Percentiles rank a stretch among this genome's conserved stretches.
phyloP scores from a whole-genome alignment of 306 rosid genomes.

The Acacia confusa region DNA sequence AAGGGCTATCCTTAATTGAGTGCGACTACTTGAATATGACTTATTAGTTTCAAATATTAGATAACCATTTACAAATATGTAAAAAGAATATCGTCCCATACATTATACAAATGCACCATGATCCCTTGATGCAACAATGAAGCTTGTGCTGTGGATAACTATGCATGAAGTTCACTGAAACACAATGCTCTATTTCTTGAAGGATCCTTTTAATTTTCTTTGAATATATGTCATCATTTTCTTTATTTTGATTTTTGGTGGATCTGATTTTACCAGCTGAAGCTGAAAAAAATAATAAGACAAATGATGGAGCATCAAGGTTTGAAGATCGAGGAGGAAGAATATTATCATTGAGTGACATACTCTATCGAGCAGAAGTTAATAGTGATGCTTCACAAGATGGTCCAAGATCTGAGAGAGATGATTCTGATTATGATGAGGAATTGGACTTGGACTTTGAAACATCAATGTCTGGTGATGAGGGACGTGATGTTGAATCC shows the following conservation, averaged over 20 bases:
- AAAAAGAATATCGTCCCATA: neutral
- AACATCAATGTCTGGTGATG: conserved; percentile 85
- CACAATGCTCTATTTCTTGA: neutral
- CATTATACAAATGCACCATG: neutral
- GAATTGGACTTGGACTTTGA: conserved; percentile 91
- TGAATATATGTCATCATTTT: neutral
- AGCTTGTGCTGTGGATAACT: neutral
- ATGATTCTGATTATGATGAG: conserved; percentile 93
- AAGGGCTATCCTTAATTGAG: neutral
- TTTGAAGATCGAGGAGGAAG: conserved; percentile 68
- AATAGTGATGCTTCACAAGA: conserved; percentile 88
- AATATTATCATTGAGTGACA: conserved; percentile 75
- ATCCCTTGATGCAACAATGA: neutral
- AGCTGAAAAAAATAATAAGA: conserved; percentile 62
- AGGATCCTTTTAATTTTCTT: conserved; percentile 4
- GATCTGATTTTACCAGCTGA: conserved; percentile 62
- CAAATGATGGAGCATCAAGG: conserved; percentile 59
- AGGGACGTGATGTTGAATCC: conserved; percentile 72
- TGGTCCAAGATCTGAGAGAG: conserved; percentile 87
- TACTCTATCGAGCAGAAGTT: conserved; percentile 77
- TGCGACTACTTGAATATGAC: neutral
- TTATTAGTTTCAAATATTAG: neutral
- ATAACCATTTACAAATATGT: neutral
- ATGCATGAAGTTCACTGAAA: conserved; percentile 22
- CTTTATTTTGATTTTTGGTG: conserved; percentile 16